These are phyloP conservation scores for Aureobasidium sp. DNA, from an alignment of 2,329 filamentous ascomycete species.

Conservation along the genomic window DNA sequence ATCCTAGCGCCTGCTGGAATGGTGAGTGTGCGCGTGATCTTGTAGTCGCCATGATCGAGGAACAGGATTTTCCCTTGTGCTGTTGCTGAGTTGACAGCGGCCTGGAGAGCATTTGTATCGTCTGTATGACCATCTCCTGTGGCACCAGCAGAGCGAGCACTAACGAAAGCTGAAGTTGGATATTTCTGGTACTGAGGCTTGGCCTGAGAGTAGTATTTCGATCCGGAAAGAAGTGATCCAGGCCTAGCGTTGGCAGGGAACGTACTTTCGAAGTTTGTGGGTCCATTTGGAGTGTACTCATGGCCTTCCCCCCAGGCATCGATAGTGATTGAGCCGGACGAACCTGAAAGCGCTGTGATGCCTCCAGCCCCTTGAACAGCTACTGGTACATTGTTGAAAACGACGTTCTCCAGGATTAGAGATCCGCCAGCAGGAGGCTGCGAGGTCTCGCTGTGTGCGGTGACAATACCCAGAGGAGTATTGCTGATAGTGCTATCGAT, in stretches of 20 bases:
- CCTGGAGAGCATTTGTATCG: slow-evolving; percentile 54
- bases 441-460: slow-evolving; percentile 32
- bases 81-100: slow-evolving; percentile 47
- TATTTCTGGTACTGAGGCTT: slow-evolving; percentile 49
- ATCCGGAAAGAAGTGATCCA: slow-evolving; percentile 38
- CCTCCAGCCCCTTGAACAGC: slow-evolving; percentile 36
- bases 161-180: slow-evolving; percentile 35
- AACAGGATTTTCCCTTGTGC: slow-evolving; percentile 53
- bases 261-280: slow-evolving; percentile 37
- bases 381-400: slow-evolving; percentile 43
- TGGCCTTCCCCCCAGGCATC: slow-evolving; percentile 40
- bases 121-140: slow-evolving; percentile 52
- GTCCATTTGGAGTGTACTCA: slow-evolving; percentile 39
- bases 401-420: slow-evolving; percentile 47
- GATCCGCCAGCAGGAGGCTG: neutral
- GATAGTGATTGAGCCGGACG: slow-evolving; percentile 32
- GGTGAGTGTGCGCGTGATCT: slow-evolving; percentile 54
- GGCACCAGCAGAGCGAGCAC: slow-evolving; percentile 35
- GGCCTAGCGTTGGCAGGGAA: slow-evolving; percentile 40
- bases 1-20: slow-evolving; percentile 55
- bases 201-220: slow-evolving; percentile 44
- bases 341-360: slow-evolving; percentile 32
- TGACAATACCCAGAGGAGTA: slow-evolving; percentile 45
- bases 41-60: slow-evolving; percentile 68
- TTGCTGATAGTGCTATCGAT: slow-evolving; percentile 51